These are phyloP conservation scores for Tolypocladium paradoxum DNA, from an alignment of 2,329 filamentous ascomycete genomes.

Conservation along the genomic window DNA sequence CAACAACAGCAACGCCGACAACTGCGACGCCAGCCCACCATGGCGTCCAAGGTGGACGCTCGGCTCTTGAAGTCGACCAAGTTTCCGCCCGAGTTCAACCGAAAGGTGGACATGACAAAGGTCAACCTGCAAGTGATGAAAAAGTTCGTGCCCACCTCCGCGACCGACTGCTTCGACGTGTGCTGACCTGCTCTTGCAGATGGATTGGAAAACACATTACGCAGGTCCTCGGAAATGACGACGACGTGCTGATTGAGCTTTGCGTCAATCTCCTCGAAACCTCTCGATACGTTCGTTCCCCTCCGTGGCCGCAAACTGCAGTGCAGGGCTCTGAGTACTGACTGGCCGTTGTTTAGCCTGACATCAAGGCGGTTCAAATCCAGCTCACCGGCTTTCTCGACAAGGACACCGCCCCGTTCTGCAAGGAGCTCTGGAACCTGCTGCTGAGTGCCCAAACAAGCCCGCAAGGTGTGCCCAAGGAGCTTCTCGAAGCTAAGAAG, in stretches of 20 bases:
- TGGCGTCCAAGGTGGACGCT: conserved; percentile 78
- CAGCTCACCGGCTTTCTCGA: conserved; percentile 91
- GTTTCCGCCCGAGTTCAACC: conserved; percentile 85
- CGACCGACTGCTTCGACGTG: not conserved
- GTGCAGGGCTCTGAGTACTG: conserved; percentile 7
- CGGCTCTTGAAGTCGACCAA: conserved; percentile 87
- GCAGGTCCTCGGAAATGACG: conserved; percentile 80
- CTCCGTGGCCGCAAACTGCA: conserved; percentile 2
- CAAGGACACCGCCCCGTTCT: conserved; percentile 80
- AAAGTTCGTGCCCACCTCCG: conserved; percentile 48
- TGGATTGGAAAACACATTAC: conserved; percentile 89
- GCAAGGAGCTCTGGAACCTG: conserved; percentile 87
- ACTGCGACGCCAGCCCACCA: conserved; percentile 25
- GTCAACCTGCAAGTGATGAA: conserved; percentile 98
- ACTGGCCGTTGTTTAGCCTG: conserved; percentile 50
- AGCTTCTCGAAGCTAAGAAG: conserved; percentile 93
- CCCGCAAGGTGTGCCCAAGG: conserved; percentile 84
- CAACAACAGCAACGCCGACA: not conserved
- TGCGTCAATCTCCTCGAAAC: conserved; percentile 62
- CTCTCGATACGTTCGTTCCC: conserved; percentile 50
- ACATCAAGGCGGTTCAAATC: conserved; percentile 92
- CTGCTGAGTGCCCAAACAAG: conserved; percentile 83
- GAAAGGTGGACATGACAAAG: conserved; percentile 95
- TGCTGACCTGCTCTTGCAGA: conserved; percentile 34
- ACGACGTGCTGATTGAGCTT: conserved; percentile 91